Percentiles rank a stretch among this genome's conserved stretches.
phyloP scores from a whole-genome alignment of 805 yeast species.

The Metschnikowia arizonensis region DNA sequence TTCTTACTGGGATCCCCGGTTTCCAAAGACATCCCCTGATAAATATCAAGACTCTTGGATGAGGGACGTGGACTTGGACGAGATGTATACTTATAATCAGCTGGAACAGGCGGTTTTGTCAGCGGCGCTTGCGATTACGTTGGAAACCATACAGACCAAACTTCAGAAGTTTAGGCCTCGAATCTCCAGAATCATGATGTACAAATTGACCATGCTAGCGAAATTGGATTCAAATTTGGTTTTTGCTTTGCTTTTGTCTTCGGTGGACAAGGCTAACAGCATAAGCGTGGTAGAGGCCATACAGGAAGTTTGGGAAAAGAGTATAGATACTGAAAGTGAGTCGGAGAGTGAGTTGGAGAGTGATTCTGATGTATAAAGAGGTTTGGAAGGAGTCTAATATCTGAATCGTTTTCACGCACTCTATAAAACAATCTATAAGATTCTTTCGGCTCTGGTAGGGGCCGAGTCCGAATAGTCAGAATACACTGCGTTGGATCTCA shows the following conservation, averaged over 20 bases:
- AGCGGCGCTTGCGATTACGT: conserved; percentile 7
- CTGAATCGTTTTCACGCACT: not conserved
- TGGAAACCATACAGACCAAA: conserved; percentile 5
- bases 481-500: conserved; percentile 13
- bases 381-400: too few species aligned
- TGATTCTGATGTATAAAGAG: not conserved
- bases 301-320: conserved; percentile 10
- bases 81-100: conserved; percentile 41
- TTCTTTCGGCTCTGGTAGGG: conserved; percentile 14
- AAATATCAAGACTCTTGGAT: conserved; percentile 42
- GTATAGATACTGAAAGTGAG: not conserved
- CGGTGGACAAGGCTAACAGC: conserved; percentile 5
- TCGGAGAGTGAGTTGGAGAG: not conserved
- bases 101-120: conserved; percentile 28
- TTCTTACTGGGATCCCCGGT: conserved; percentile 32
- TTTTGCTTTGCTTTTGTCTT: conserved; percentile 9
- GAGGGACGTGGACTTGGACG: conserved; percentile 44
- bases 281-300: conserved; percentile 7
- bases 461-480: conserved; percentile 13
- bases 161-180: conserved; percentile 1
- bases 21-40: conserved; percentile 28
- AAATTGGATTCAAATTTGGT: conserved; percentile 8
- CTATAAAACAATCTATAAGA: conserved; percentile 11
- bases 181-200: conserved; percentile 3
- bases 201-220: conserved; percentile 8